Conservation (phyloP, 176 grass and related monocot species). For the Aegilops bicornis region DNA sequence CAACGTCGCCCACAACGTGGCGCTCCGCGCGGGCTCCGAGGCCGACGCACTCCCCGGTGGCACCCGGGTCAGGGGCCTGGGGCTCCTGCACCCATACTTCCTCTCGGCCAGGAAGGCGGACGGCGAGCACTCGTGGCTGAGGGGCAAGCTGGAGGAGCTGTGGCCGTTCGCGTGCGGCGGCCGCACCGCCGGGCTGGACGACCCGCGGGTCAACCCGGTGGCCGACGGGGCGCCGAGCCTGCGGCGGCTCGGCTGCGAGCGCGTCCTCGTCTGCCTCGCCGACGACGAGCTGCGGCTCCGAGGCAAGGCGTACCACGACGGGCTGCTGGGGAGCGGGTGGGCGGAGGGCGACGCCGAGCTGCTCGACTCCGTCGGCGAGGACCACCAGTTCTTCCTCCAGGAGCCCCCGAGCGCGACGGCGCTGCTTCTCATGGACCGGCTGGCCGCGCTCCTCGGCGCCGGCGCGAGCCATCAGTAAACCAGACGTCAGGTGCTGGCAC, state of each 20-base stretch:
- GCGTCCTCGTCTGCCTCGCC: slow-evolving; percentile 14
- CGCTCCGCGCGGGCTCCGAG: slow-evolving; percentile 22
- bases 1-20: slow-evolving; percentile 52
- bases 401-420: slow-evolving; percentile 15
- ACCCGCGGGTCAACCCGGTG: slow-evolving; percentile 41
- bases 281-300: slow-evolving; percentile 25
- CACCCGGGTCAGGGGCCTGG: slow-evolving; percentile 24
- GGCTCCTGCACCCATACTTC: slow-evolving; percentile 35
- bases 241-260: slow-evolving; percentile 19
- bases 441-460: neutral
- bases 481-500: too few species aligned
- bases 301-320: slow-evolving; percentile 19
- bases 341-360: neutral
- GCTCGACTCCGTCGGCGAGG: slow-evolving; percentile 15
- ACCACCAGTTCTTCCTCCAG: neutral
- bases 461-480: too few species aligned
- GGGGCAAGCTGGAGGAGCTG: slow-evolving; percentile 32
- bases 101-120: neutral
- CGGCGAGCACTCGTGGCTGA: slow-evolving; percentile 20
- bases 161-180: slow-evolving; percentile 34
- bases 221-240: slow-evolving; percentile 30
- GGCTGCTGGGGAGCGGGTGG: slow-evolving; percentile 20
- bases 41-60: neutral
- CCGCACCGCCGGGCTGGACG: neutral
- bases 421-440: slow-evolving; percentile 12